Evolutionary conservation across 2,329 filamentous ascomycete genomes (phyloP), one percentile per base, ranked within the genome.

Genomic region (Didymella lethalis): DNA sequence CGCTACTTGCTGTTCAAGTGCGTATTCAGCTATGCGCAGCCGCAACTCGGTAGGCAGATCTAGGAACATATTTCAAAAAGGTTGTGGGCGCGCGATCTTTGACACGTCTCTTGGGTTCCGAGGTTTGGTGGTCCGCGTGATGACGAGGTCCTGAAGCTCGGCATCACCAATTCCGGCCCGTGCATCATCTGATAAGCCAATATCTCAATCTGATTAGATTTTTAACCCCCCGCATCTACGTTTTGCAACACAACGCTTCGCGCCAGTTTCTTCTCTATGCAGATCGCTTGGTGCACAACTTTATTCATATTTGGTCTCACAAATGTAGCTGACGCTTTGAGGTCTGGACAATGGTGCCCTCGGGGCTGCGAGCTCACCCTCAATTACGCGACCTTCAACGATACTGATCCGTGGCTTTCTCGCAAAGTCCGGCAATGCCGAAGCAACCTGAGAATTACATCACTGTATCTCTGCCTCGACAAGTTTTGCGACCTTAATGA

Each of bases 21-120:
- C 68, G 44, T 61, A 61, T 25, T 48, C 61, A 29, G 77, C 66
- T 20, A 80, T 78, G 1, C 63, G 52, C n/a, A 75, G 59, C 20
- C 74, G 66, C 14, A 80, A 63, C 61, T 79, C 77, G 2, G 68
- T 63, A 2, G 78, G 78, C n/a, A 80, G 65, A 23, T 58, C 38
- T 6, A 77, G 63, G 12, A 77, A 64, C 46, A 25, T 51, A 4
- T 11, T 28, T 12, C 28, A 10, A 28, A 7, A 43, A 14, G 11
- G 11, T 5, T 11, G 6, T 28, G 18, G 10, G 16, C n/a, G 7
- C n/a, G 20, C 6, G 18, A 31, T 34, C 23, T 38, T 4, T 32
- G 28, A 43, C 8, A 5, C 18, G 26, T 29, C 38, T 31, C 32
- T 20, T 29, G 26, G 50, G 8, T 31, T 23, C n/a, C 11, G 31